Evolutionary conservation across 805 yeast genomes (phyloP).

Genomic region (Maudiozyma barnettii): DNA sequence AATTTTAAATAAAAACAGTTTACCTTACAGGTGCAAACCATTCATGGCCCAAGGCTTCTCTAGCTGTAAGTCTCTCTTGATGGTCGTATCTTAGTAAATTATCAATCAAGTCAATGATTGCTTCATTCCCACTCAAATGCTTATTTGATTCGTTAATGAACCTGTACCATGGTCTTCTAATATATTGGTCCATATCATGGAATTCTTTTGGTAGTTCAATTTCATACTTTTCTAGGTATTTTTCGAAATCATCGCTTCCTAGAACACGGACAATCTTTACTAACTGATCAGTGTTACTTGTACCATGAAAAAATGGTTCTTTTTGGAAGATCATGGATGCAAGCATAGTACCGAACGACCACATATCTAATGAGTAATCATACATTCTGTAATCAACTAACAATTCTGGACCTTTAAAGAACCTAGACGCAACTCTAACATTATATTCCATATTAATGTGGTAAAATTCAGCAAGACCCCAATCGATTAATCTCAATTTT

Average conservation of each 20-base stretch:
- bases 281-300: slow-evolving; percentile 81
- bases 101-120: slow-evolving; percentile 74
- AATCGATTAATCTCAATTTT: slow-evolving; percentile 74
- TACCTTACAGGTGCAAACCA: slow-evolving; percentile 23
- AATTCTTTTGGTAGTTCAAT: slow-evolving; percentile 65
- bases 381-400: slow-evolving; percentile 78
- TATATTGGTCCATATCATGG: slow-evolving; percentile 64
- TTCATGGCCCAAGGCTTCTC: slow-evolving; percentile 70
- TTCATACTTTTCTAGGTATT: slow-evolving; percentile 62
- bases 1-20: neutral
- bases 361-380: slow-evolving; percentile 83
- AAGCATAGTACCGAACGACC: slow-evolving; percentile 91
- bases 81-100: slow-evolving; percentile 77
- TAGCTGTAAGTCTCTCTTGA: slow-evolving; percentile 78
- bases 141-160: slow-evolving; percentile 65
- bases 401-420: slow-evolving; percentile 89
- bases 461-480: slow-evolving; percentile 94
- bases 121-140: slow-evolving; percentile 52
- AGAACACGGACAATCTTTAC: slow-evolving; percentile 81
- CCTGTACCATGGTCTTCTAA: slow-evolving; percentile 78
- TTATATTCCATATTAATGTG: slow-evolving; percentile 84
- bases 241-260: slow-evolving; percentile 72
- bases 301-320: slow-evolving; percentile 90
- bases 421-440: slow-evolving; percentile 88
- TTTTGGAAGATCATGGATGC: slow-evolving; percentile 84